Evolutionary conservation across 2,329 filamentous ascomycete genomes (phyloP), one percentile per base, ranked within the genome.

Genomic region (Colletotrichum sidae): DNA sequence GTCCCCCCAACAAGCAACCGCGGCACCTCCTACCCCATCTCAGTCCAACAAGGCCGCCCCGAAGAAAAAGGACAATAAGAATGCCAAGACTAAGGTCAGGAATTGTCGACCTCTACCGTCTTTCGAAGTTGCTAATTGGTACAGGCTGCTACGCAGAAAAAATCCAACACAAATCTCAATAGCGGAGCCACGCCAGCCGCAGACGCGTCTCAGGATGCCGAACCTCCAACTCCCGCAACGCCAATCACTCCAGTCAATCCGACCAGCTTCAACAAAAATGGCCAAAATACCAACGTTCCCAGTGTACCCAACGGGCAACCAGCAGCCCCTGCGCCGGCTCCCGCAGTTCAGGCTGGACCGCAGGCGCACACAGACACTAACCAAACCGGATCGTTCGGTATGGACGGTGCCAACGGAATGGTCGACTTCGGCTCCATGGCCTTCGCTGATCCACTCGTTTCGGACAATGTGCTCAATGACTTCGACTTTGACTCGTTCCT

Each of bases 1-100:
- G 11, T 89, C 88, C 15, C 89, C 88, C 33, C 88, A 90, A 70
- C 85, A 87, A 70, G 85, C 84, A 67, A 87, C 84, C 65, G 85
- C 88, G 7, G 90, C 90, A 41, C 92, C 92, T 1, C 92, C 92
- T 1, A 96, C 92, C 4, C 92, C 92, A 1, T 89, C 88, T 55
- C 91, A 93, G 74, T 77, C 82, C 2, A 90, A 89, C 73, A 95
- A 95, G 81, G 78, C 90, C 4, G 89, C 87, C 39, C 90, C 91
- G 1, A 94, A 93, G 77, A 95, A 95, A 85, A 92, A 93, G 81
- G 88, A 89, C 38, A 81, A 79, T 6, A 90, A 90, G 77, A 84
- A 82, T 67, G 81, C 86, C 6, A 91, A 90, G 77, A 82, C 79
- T 62, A 92, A 93, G 88, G 90, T 92, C 25, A 25, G 25, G 85